Evolutionary conservation across 2,329 filamentous ascomycete genomes (phyloP), one percentile per base, ranked within the genome.

Genomic region (Aspergillus pseudotamarii): DNA sequence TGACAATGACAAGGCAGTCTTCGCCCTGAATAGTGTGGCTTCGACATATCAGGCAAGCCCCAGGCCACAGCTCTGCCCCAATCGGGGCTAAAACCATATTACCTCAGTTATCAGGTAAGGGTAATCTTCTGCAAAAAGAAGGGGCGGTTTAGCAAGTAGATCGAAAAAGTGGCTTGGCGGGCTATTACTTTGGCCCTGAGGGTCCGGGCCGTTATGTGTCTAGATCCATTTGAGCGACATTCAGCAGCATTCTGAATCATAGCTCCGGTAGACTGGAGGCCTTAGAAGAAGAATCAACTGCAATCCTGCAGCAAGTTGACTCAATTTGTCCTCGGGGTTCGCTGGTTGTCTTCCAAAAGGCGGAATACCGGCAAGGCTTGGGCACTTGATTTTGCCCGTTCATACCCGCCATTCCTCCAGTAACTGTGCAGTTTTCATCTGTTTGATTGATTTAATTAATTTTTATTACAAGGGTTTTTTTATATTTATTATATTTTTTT

Each of bases 51-150:
- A 38, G n/a, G 23, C 51, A 55, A 38, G 32, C 32, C 34, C 51
- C 34, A 55, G 51, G 51, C 51, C 21, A n/a, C 32, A 26, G 36
- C 51, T 55, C 51, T 55, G 51, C 51, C 51, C 51, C 51, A 55
- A 55, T 38, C 51, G 51, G 51, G 51, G 51, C 51, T 55, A 55
- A 54, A 48, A 55, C 21, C n/a, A 55, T 23, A 55, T 55, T 55
- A 55, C 51, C 21, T 55, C 51, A 38, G 51, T 38, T 34, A 55
- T 55, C 51, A 16, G n/a, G 11, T 16, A 38, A 38, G 32, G 21
- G 32, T 36, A 55, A 36, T 38, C 34, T 38, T 55, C 51, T 55
- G 51, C 51, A 55, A 34, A 16, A 32, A 23, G 26, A 51, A 51
- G 48, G 48, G 48, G 48, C 48, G 8, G 48, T 55, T 38, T 55